Evolutionary conservation across 208 protist species (phyloP), one percentile per base, ranked within the genome.

Genomic region (Acanthamoeba rhysodes): DNA sequence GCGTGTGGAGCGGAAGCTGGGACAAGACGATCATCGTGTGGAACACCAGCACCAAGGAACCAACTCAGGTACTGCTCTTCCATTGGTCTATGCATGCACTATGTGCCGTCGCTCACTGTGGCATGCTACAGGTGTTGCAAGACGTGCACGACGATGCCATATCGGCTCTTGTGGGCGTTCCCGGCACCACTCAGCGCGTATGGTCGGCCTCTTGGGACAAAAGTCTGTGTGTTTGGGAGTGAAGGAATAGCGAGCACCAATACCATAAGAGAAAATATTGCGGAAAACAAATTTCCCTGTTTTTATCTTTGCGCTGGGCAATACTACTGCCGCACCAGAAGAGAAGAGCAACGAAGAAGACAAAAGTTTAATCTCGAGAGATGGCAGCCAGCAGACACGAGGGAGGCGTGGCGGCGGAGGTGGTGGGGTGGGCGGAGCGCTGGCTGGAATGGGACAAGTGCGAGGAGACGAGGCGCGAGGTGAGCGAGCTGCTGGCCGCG

Each of bases 11-110:
- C 24, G 82, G 82, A 14, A 90, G 82, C 57, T 90, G 82, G 82
- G 82, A 90, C 53, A 90, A 90, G 22, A 70, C 82, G 32, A 90
- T 90, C 55, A 90, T 90, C 34, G 48, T 68, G n/a, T 90, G 82
- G 82, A 90, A 90, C 82, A 27, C 57, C 16, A n/a, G 37, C 50
- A 68, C 29, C n/a, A 90, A 90, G 24, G 53, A 90, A 24, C 53
- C 82, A 20, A 90, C 29, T 5, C 82, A 90, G 55, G 82, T 90
- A 34, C 80, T 32, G 3, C 34, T 7, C 41, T 16, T 14, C 14
- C 50, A 16, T 5, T 57, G 50, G 50, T 57, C 9, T 57, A 14
- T 57, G n/a, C n/a, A n/a, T 57, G 50, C 50, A 57, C 50, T 57
- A 14, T 57, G n/a, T n/a, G n/a, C n/a, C n/a, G n/a, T n/a, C n/a